These are phyloP conservation scores for Aspergillus amoenus DNA, from an alignment of 2,329 filamentous ascomycete species.

Conservation along the genomic window DNA sequence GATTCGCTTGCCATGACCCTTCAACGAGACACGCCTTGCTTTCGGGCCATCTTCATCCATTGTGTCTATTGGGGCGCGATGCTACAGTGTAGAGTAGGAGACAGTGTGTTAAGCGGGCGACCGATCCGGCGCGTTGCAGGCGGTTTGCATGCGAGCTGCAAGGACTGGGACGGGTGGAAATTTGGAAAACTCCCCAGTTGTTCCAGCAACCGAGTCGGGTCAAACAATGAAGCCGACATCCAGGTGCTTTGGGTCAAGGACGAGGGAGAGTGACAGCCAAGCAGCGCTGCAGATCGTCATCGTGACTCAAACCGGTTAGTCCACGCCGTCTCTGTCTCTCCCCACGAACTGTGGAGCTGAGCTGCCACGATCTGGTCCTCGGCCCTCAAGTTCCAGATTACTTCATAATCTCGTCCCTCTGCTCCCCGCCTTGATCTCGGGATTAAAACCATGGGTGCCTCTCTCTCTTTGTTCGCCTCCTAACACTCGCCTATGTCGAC, in stretches of 20 bases:
- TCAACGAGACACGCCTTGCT: neutral
- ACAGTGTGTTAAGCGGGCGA: neutral
- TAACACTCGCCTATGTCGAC: neutral
- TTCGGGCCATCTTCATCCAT: neutral
- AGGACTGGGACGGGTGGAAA: neutral
- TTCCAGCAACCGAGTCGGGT: neutral
- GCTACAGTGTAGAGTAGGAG: neutral
- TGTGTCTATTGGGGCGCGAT: neutral
- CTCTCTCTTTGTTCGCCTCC: neutral
- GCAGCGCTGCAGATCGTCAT: neutral
- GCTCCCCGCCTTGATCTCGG: neutral
- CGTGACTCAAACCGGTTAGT: neutral
- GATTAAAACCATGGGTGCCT: neutral
- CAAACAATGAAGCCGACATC: neutral
- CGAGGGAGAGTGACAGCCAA: too few relatives aligned
- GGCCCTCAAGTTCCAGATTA: neutral
- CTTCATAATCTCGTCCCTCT: neutral
- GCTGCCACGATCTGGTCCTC: neutral
- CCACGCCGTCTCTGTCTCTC: neutral
- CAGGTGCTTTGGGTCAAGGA: too few relatives aligned
- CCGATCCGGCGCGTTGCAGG: neutral
- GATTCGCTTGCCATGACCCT: neutral
- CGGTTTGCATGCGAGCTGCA: neutral
- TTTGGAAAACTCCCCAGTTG: neutral
- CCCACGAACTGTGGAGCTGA: neutral